These are phyloP conservation scores for Wallacemonas sp. DNA, from an alignment of 208 protist species.

Conservation along the genomic window DNA sequence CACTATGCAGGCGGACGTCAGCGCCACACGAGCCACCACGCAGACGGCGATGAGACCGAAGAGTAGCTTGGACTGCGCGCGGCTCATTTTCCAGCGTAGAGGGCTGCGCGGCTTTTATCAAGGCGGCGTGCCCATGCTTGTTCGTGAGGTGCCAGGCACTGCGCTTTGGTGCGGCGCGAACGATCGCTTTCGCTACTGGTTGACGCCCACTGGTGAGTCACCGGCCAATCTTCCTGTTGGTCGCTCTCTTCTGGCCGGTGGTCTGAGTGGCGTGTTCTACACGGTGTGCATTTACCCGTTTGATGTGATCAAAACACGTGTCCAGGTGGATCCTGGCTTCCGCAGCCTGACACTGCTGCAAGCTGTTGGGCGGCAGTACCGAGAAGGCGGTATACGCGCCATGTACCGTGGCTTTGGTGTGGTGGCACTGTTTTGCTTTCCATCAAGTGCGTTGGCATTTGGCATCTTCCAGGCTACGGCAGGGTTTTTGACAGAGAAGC, in stretches of 20 bases:
- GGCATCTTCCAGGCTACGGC: slow-evolving; percentile 26
- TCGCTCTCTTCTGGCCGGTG: slow-evolving; percentile 35
- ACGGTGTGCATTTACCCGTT: slow-evolving; percentile 51
- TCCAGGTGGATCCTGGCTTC: slow-evolving; percentile 40
- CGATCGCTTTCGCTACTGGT: slow-evolving; percentile 25
- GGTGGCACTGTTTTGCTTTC: slow-evolving; percentile 40
- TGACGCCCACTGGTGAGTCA: slow-evolving; percentile 15
- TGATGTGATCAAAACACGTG: slow-evolving; percentile 53
- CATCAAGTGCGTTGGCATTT: slow-evolving; percentile 52
- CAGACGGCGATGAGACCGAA: slow-evolving; percentile 12
- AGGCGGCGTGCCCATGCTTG: slow-evolving; percentile 37
- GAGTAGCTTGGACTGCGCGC: slow-evolving; percentile 24
- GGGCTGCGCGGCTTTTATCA: slow-evolving; percentile 33
- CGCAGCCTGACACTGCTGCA: slow-evolving; percentile 13
- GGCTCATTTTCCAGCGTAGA: slow-evolving; percentile 19
- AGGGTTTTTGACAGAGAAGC: background rate
- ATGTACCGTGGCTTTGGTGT: slow-evolving; percentile 46
- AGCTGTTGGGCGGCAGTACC: slow-evolving; percentile 25
- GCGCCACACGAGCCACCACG: too few species aligned
- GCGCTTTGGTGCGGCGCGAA: slow-evolving; percentile 50
- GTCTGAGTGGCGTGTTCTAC: slow-evolving; percentile 38
- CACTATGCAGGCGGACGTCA: slow-evolving; percentile 43
- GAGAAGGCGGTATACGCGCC: slow-evolving; percentile 28
- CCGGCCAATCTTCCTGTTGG: slow-evolving; percentile 23
- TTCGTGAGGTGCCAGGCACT: slow-evolving; percentile 46